Evolutionary conservation across 1,284 basidiomycete genomes (phyloP).

Genomic region (Trichosporon coremiiforme): DNA sequence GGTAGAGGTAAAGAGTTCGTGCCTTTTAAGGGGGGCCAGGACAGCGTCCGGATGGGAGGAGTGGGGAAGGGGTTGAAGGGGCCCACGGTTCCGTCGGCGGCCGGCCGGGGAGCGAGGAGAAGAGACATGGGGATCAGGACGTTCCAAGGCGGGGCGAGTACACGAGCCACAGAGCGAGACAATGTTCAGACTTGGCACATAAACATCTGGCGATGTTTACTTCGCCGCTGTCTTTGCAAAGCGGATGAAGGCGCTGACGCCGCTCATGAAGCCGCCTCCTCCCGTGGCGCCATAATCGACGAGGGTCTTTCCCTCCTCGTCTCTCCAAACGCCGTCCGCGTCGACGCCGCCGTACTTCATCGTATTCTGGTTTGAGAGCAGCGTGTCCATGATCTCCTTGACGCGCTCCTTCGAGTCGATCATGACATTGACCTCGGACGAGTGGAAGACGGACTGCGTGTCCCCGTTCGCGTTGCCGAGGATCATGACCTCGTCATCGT

Average conservation of each 20-base stretch:
- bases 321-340: conserved; percentile 70
- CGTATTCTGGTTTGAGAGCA: conserved; percentile 71
- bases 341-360: conserved; percentile 66
- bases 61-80: background rate
- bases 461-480: conserved; percentile 62
- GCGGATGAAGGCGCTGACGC: conserved; percentile 47
- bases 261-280: conserved; percentile 46
- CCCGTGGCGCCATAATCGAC: conserved; percentile 53
- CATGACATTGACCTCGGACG: conserved; percentile 75
- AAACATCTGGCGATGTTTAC: conserved; percentile 6
- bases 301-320: conserved; percentile 60
- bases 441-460: conserved; percentile 77
- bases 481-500: conserved; percentile 71
- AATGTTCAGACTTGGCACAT: background rate
- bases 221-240: conserved; percentile 45
- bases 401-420: conserved; percentile 67
- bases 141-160: background rate
- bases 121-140: background rate
- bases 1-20: background rate
- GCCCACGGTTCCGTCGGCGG: background rate
- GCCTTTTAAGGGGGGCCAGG: background rate
- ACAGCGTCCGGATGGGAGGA: background rate
- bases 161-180: background rate
- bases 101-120: background rate
- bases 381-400: conserved; percentile 65